Conservation (phyloP, 1,284 basidiomycete species). For the Apiotrichum sp. region DNA sequence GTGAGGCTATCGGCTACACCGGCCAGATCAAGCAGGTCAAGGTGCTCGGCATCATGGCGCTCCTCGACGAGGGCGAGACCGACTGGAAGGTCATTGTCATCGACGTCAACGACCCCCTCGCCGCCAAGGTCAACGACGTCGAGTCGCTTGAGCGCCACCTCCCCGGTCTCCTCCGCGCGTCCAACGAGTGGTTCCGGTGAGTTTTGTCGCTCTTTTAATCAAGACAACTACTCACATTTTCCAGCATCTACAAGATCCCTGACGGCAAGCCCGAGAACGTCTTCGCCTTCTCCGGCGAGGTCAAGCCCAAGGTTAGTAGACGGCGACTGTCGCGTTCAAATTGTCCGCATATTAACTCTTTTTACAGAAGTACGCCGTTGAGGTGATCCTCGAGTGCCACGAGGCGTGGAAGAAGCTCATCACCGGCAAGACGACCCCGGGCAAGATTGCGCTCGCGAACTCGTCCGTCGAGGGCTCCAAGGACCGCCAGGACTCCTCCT, state of each 20-base stretch:
- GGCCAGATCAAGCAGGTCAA: constrained; percentile 99
- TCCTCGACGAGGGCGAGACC: constrained; percentile 95
- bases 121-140: constrained; percentile 94
- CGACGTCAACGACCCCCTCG: constrained; percentile 93
- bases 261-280: constrained; percentile 99
- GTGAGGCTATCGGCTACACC: constrained; percentile 94
- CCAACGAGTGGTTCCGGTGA: constrained; percentile 82
- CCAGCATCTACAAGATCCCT: constrained; percentile 89
- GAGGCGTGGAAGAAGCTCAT: constrained; percentile 97
- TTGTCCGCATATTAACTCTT: too few species aligned
- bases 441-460: constrained; percentile 64
- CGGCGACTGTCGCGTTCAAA: neutral
- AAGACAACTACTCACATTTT: constrained; percentile 50
- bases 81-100: constrained; percentile 99
- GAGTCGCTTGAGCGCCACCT: constrained; percentile 99
- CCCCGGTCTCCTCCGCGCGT: constrained; percentile 90
- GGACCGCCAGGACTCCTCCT: constrained; percentile 59
- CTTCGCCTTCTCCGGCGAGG: constrained; percentile 99
- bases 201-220: neutral
- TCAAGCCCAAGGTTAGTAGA: constrained; percentile 74
- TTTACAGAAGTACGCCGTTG: constrained; percentile 78
- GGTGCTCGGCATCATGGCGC: constrained; percentile 99
- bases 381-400: constrained; percentile 98
- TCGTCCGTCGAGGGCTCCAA: constrained; percentile 66
- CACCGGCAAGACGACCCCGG: constrained; percentile 63